phyloP scores from a whole-genome alignment of 2,329 filamentous ascomycete species.

The Emmonsiellopsis sp. region DNA sequence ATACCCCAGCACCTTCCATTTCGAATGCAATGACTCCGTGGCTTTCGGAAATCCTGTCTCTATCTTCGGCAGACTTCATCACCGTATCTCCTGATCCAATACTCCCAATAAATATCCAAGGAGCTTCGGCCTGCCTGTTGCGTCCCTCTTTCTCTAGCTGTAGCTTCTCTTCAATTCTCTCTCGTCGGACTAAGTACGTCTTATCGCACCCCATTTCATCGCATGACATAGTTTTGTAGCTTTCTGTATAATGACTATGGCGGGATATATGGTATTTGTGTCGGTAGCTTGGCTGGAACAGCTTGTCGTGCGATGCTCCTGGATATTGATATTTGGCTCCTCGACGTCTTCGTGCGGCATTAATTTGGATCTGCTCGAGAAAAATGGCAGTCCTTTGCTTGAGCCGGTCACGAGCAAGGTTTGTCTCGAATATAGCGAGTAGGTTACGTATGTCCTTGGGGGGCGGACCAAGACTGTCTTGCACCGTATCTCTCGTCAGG shows the following conservation, averaged over 20 bases:
- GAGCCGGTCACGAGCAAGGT: background rate
- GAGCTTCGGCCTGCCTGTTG: conserved; percentile 7
- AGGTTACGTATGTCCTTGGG: conserved; percentile 15
- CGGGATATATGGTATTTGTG: conserved; percentile 17
- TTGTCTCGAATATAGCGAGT: conserved; percentile 13
- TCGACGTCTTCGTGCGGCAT: conserved; percentile 11
- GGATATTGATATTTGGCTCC: conserved; percentile 10
- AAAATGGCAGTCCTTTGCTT: background rate
- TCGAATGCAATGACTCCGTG: background rate
- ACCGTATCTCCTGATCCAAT: conserved; percentile 35
- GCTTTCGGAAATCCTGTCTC: background rate
- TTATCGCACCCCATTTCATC: conserved; percentile 7
- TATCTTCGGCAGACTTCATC: background rate
- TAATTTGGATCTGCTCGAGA: conserved; percentile 4
- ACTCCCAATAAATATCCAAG: conserved; percentile 25
- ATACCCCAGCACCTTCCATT: background rate
- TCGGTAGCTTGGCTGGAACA: conserved; percentile 14
- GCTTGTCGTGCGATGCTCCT: conserved; percentile 13
- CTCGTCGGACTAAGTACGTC: conserved; percentile 6
- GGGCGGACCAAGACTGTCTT: conserved; percentile 16
- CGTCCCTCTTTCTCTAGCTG: background rate
- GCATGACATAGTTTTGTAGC: background rate
- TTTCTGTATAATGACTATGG: background rate
- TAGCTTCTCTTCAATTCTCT: conserved; percentile 5
- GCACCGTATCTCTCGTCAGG: conserved; percentile 5